Conservation (phyloP, 805 yeast genomes). For the Kluyveromyces wickerhamii region DNA sequence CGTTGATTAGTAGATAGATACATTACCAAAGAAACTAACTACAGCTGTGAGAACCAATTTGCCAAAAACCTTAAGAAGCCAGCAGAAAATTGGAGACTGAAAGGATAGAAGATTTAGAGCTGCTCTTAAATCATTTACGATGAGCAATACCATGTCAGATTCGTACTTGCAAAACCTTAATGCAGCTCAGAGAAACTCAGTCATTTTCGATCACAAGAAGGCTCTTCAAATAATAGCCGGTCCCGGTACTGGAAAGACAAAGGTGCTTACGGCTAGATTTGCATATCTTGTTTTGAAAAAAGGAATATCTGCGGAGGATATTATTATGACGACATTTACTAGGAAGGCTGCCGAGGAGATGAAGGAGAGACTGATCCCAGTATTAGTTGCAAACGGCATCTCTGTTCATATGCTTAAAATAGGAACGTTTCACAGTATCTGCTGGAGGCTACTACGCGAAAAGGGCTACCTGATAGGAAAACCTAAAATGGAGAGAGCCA, state of each 20-base stretch:
- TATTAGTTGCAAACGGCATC: slow-evolving; percentile 27
- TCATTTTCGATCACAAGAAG: slow-evolving; percentile 32
- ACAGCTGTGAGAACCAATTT: too few species aligned
- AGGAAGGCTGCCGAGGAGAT: slow-evolving; percentile 88
- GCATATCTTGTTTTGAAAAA: slow-evolving; percentile 53
- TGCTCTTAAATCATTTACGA: too few species aligned
- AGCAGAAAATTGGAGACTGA: too few species aligned
- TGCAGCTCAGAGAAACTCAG: slow-evolving; percentile 39
- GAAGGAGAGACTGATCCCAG: slow-evolving; percentile 47
- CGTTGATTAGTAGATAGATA: too few species aligned
- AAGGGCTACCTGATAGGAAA: slow-evolving; percentile 47
- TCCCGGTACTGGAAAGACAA: slow-evolving; percentile 75
- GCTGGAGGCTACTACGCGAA: slow-evolving; percentile 48
- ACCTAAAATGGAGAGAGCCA: slow-evolving; percentile 40
- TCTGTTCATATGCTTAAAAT: slow-evolving; percentile 44
- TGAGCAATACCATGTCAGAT: background rate
- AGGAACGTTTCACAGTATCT: slow-evolving; percentile 89
- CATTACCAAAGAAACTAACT: too few species aligned
- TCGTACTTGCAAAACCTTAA: slow-evolving; percentile 24
- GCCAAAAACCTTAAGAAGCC: too few species aligned
- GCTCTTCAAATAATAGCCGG: slow-evolving; percentile 53
- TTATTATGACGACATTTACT: slow-evolving; percentile 88
- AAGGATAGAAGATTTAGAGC: too few species aligned
- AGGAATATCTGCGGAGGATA: slow-evolving; percentile 47
- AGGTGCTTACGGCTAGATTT: slow-evolving; percentile 71